Percentiles rank a stretch among this genome's conserved stretches.
These are phyloP conservation scores for Primulina tabacum DNA, from an alignment of 257 asterid genomes.

Conservation along the genomic window DNA sequence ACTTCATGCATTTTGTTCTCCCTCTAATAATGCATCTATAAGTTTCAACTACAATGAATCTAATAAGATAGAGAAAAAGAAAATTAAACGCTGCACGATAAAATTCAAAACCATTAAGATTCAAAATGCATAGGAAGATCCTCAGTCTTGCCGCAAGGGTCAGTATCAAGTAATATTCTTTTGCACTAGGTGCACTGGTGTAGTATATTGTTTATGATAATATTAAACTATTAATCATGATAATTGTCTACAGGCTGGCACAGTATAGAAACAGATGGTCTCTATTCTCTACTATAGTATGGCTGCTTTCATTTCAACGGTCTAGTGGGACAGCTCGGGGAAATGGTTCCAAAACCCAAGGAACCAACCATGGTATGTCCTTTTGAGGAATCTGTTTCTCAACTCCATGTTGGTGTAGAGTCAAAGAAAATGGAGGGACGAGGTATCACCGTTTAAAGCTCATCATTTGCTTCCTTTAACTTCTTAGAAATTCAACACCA, in stretches of 20 bases:
- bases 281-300: constrained; percentile 24
- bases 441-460: constrained; percentile 30
- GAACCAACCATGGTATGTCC: constrained; percentile 44
- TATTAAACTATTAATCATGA: constrained; percentile 17
- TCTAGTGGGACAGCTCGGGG: constrained; percentile 29
- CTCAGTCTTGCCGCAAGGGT: constrained; percentile 33
- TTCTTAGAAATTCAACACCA: constrained; percentile 23
- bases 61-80: constrained; percentile 1
- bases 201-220: not conserved
- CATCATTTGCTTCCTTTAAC: constrained; percentile 32
- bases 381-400: constrained; percentile 32
- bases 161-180: constrained; percentile 30
- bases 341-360: constrained; percentile 45
- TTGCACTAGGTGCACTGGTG: constrained; percentile 19
- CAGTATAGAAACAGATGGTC: constrained; percentile 28
- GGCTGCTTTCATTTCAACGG: constrained; percentile 23
- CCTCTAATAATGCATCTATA: not conserved
- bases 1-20: not conserved
- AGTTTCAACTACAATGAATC: constrained; percentile 1
- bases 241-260: constrained; percentile 42
- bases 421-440: constrained; percentile 38
- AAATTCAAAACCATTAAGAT: constrained; percentile 27
- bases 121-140: constrained; percentile 38
- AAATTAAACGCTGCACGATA: constrained; percentile 4
- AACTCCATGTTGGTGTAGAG: constrained; percentile 20